These are phyloP conservation scores for Colletotrichum australisinense DNA, from an alignment of 2,329 filamentous ascomycete species.

Conservation along the genomic window DNA sequence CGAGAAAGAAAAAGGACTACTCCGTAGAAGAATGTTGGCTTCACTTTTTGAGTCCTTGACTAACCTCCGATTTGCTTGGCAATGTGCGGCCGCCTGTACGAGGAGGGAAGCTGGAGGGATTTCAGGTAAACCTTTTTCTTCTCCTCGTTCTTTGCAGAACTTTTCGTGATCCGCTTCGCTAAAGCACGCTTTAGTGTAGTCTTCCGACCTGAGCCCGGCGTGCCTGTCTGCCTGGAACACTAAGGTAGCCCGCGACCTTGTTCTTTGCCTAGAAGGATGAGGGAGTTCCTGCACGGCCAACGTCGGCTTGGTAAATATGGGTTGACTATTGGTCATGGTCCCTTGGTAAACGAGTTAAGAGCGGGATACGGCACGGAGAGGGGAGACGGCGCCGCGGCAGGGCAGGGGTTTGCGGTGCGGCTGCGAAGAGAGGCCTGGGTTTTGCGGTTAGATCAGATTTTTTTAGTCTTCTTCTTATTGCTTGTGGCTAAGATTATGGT, in stretches of 20 bases:
- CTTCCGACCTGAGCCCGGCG: not conserved
- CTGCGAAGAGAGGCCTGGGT: not conserved
- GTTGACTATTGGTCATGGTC: not conserved
- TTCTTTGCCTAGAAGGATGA: not conserved
- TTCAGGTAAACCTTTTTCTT: not conserved
- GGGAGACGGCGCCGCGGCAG: not conserved
- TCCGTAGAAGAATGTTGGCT: constrained; percentile 27
- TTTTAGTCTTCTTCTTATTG: not conserved
- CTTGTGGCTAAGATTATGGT: constrained; percentile 1
- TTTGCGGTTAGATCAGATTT: not conserved
- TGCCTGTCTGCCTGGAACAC: not conserved
- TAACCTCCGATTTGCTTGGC: constrained; percentile 14
- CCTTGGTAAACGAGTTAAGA: not conserved
- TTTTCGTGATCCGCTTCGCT: not conserved
- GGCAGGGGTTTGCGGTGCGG: not conserved
- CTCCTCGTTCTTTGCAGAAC: not conserved
- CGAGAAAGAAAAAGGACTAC: constrained; percentile 14
- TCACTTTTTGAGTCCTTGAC: not conserved
- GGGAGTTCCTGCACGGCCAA: not conserved
- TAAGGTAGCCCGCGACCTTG: not conserved
- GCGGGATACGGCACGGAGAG: not conserved
- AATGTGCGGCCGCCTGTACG: not conserved
- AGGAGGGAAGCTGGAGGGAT: not conserved
- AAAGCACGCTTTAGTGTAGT: not conserved
- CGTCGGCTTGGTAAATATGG: not conserved